phyloP scores from a whole-genome alignment of 345 rosid genomes.

The Lumnitzera littorea region DNA sequence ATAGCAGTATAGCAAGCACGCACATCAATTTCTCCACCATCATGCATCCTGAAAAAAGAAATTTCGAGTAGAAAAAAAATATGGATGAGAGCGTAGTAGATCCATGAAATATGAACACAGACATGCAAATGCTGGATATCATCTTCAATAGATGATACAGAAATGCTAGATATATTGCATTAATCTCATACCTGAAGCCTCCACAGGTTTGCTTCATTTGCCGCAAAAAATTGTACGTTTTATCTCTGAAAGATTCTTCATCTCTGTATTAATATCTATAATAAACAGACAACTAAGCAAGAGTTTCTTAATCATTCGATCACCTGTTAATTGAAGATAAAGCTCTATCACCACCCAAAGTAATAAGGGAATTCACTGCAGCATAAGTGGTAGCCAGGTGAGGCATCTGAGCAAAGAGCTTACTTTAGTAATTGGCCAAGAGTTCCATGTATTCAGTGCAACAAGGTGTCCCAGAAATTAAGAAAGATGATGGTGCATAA shows the following conservation, averaged over 20 bases:
- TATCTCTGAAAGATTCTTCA: constrained; percentile 41
- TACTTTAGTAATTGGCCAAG: neutral
- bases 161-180: neutral
- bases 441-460: neutral
- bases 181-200: constrained; percentile 61
- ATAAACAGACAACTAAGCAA: neutral
- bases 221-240: constrained; percentile 43
- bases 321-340: constrained; percentile 81
- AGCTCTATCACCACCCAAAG: constrained; percentile 71
- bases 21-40: constrained; percentile 88
- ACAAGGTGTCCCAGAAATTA: neutral
- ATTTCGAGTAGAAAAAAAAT: neutral
- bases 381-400: constrained; percentile 97
- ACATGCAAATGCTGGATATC: neutral
- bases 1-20: constrained; percentile 97
- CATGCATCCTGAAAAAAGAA: constrained; percentile 69
- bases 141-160: neutral
- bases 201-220: constrained; percentile 77
- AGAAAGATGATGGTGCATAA: too few relatives aligned
- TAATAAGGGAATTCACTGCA: constrained; percentile 80
- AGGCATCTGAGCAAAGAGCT: constrained; percentile 59
- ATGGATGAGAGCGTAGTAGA: neutral
- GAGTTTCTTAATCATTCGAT: constrained; percentile 14
- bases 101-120: neutral
- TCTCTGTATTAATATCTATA: constrained; percentile 5